Conservation (phyloP, 148 eudicot genomes). For the Vaccinium darrowii region DNA sequence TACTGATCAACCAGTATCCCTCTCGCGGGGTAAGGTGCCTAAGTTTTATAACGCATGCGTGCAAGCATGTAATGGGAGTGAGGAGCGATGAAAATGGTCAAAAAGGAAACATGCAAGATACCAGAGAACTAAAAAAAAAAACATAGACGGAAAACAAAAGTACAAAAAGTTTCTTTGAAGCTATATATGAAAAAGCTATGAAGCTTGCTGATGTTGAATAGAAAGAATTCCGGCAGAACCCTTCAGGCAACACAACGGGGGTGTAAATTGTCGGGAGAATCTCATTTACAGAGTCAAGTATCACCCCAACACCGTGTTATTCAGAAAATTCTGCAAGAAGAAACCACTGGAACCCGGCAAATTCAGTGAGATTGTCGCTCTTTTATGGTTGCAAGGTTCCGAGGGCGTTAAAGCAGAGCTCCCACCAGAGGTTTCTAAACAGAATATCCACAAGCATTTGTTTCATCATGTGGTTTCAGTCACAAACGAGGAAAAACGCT, state of each 20-base stretch:
- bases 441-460: neutral
- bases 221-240: neutral
- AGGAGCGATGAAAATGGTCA: neutral
- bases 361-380: neutral
- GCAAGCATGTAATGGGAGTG: neutral
- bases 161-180: neutral
- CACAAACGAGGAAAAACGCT: constrained; percentile 25
- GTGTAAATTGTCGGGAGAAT: neutral
- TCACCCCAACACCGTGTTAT: neutral
- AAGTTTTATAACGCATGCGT: no score
- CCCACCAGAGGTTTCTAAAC: neutral
- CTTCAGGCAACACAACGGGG: neutral
- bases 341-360: neutral
- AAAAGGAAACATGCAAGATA: neutral
- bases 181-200: no score
- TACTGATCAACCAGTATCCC: no score
- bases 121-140: neutral
- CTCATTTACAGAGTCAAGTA: neutral
- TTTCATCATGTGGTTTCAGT: neutral
- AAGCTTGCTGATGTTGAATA: neutral
- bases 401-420: neutral
- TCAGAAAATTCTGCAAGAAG: neutral
- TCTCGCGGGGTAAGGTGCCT: no score
- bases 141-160: neutral
- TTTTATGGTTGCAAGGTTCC: neutral